These are phyloP conservation scores for Malus sylvestris DNA, from an alignment of 306 rosid genomes.

Conservation along the genomic window DNA sequence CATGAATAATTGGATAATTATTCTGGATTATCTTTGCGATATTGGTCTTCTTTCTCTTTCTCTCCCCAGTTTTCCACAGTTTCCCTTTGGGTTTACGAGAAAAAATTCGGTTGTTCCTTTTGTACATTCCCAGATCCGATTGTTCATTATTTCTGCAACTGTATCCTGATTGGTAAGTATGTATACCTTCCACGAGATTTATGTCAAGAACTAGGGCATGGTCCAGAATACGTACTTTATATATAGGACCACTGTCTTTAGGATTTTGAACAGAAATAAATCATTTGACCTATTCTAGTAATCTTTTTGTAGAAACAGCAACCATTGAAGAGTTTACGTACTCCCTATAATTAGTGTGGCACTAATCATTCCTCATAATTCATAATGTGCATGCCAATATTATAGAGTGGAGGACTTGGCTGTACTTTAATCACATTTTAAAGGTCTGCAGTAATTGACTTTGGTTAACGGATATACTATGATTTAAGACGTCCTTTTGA, in stretches of 20 bases:
- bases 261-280: not conserved
- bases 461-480: too few species aligned
- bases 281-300: not conserved
- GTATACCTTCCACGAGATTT: constrained; percentile 4
- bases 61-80: not conserved
- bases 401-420: not conserved
- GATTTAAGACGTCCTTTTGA: too few species aligned
- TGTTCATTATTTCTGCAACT: not conserved
- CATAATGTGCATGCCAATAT: not conserved
- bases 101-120: not conserved
- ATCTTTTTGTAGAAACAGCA: not conserved
- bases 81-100: not conserved
- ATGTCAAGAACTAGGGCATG: constrained; percentile 13
- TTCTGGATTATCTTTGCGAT: not conserved
- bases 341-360: not conserved
- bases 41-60: not conserved
- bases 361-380: not conserved
- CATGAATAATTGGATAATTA: constrained; percentile 24
- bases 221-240: not conserved
- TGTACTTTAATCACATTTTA: too few species aligned
- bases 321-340: too few species aligned
- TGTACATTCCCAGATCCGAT: constrained; percentile 10
- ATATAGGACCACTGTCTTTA: constrained; percentile 3
- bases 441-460: too few species aligned
- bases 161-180: constrained; percentile 3